phyloP scores from a whole-genome alignment of 441 rosid species.

The Adansonia rubrostipa region DNA sequence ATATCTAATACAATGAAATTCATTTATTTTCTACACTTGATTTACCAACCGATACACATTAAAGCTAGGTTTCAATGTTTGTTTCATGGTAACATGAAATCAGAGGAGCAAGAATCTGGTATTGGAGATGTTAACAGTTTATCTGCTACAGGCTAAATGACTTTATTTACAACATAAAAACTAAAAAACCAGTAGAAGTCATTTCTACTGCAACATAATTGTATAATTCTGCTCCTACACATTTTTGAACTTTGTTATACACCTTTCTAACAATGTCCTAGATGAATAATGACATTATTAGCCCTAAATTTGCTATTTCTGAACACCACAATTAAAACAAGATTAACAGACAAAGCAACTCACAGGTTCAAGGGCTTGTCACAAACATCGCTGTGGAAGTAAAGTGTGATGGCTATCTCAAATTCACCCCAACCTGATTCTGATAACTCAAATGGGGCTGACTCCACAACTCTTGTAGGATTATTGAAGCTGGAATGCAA shows the following conservation, averaged over 20 bases:
- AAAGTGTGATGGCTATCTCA: slow-evolving; percentile 58
- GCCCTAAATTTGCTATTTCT: slow-evolving; percentile 8
- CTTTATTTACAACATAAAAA: neutral
- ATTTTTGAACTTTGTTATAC: slow-evolving; percentile 3
- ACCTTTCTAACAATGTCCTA: neutral
- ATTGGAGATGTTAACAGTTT: neutral
- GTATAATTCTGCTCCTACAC: slow-evolving; percentile 1
- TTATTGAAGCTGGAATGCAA: slow-evolving; percentile 65
- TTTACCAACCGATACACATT: neutral
- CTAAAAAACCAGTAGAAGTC: neutral
- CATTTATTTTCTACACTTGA: neutral
- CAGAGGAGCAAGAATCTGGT: neutral
- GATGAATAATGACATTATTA: slow-evolving; percentile 14
- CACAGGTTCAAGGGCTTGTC: slow-evolving; percentile 63
- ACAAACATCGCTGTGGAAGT: slow-evolving; percentile 58
- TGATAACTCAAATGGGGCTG: slow-evolving; percentile 58
- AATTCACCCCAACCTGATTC: slow-evolving; percentile 72
- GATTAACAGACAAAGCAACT: slow-evolving; percentile 32
- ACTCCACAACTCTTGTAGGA: slow-evolving; percentile 58
- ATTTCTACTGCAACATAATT: slow-evolving; percentile 3
- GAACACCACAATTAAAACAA: slow-evolving; percentile 13
- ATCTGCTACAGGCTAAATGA: neutral
- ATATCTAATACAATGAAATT: neutral
- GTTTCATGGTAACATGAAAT: slow-evolving; percentile 1
- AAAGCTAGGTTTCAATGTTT: neutral